Evolutionary conservation across 2,329 filamentous ascomycete species (phyloP).

Genomic region (Neurospora sp.): DNA sequence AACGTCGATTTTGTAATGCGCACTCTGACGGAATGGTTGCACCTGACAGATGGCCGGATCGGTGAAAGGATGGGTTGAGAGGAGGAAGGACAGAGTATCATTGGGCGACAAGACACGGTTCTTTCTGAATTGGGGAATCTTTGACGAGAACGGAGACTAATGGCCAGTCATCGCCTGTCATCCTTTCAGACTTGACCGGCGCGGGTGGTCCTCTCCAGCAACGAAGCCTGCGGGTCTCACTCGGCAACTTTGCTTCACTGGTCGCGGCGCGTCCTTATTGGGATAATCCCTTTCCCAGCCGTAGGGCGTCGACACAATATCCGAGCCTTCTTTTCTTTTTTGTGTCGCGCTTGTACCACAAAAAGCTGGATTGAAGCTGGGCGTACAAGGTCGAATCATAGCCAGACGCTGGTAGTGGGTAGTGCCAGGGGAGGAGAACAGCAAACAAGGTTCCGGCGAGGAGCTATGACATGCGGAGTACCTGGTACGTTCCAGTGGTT

Average conservation of each 20-base stretch:
- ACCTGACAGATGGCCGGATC: background rate
- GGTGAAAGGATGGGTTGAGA: background rate
- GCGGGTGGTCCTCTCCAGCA: background rate
- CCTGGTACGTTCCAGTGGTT: background rate
- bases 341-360: constrained; percentile 3
- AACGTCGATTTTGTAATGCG: background rate
- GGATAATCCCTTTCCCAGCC: background rate
- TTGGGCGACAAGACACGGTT: constrained; percentile 5
- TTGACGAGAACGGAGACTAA: constrained; percentile 16
- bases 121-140: constrained; percentile 19
- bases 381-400: constrained; percentile 1
- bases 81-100: background rate
- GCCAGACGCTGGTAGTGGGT: background rate
- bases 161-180: constrained; percentile 10
- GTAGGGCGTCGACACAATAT: background rate
- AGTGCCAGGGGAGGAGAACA: background rate
- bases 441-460: background rate
- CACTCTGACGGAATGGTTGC: background rate
- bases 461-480: constrained; percentile 1
- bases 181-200: background rate
- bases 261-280: background rate
- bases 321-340: background rate
- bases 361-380: background rate
- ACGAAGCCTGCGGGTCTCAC: background rate
- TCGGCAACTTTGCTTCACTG: background rate